Conservation (phyloP, 2,329 filamentous ascomycete genomes). For the Thermoascus crustaceus region DNA sequence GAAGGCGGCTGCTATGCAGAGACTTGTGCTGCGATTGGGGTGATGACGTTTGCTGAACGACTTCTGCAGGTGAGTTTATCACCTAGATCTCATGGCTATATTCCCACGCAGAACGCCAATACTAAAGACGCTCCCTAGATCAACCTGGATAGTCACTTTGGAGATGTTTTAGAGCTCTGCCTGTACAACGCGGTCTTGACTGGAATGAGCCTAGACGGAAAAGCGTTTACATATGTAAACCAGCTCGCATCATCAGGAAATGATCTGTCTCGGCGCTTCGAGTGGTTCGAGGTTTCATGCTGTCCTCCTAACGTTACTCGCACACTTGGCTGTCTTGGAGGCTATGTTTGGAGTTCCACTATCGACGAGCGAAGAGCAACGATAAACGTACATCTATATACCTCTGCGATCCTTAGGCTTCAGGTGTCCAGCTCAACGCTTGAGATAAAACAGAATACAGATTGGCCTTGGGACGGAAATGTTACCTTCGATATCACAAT, state of each 20-base stretch:
- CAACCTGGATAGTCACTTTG: conserved; percentile 40
- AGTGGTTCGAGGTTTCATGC: conserved; percentile 54
- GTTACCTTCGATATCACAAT: conserved; percentile 39
- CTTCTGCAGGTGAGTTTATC: background rate
- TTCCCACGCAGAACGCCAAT: background rate
- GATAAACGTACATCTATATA: conserved; percentile 19
- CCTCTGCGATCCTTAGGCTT: conserved; percentile 26
- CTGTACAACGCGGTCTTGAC: conserved; percentile 55
- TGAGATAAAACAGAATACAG: conserved; percentile 41
- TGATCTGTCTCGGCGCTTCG: conserved; percentile 43
- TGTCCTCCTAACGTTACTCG: conserved; percentile 54
- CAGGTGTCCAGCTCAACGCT: conserved; percentile 23
- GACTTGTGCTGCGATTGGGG: conserved; percentile 44
- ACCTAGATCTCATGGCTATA: background rate
- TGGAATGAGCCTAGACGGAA: conserved; percentile 49
- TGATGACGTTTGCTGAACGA: conserved; percentile 2
- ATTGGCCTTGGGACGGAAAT: conserved; percentile 52
- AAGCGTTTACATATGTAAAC: conserved; percentile 54
- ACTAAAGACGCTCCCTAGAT: too few species aligned
- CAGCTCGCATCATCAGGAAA: conserved; percentile 48
- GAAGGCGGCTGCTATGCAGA: conserved; percentile 57
- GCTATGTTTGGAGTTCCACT: conserved; percentile 39
- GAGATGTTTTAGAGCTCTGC: conserved; percentile 53
- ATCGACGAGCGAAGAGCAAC: conserved; percentile 19
- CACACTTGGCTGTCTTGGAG: conserved; percentile 48